phyloP scores from a whole-genome alignment of 164 flowering plant species.

The Umbellularia californica region DNA sequence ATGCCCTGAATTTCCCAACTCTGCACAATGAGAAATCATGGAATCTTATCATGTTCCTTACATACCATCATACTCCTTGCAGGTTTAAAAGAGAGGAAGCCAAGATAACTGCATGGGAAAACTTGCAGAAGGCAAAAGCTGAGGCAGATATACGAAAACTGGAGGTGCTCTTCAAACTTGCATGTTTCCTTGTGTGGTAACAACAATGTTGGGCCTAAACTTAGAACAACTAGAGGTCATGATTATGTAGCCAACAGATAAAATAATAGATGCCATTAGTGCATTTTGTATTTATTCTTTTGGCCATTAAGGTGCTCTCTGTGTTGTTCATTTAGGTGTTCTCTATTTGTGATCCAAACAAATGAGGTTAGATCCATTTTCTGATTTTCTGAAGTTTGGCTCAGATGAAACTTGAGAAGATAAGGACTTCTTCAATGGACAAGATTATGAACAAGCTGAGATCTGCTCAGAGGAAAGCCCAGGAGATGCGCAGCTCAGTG shows the following conservation, averaged over 20 bases:
- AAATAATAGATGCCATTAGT: not conserved
- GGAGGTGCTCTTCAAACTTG: slow-evolving; percentile 52
- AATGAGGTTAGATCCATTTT: not conserved
- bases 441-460: slow-evolving; percentile 86
- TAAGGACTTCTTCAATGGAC: slow-evolving; percentile 91
- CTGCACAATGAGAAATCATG: not conserved
- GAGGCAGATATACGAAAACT: slow-evolving; percentile 88
- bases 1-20: not conserved
- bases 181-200: not conserved
- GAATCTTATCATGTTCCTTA: not conserved
- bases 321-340: not conserved
- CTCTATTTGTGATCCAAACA: not conserved
- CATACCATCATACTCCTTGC: not conserved
- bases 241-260: not conserved
- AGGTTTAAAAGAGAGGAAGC: slow-evolving; percentile 91
- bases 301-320: not conserved
- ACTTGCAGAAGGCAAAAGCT: slow-evolving; percentile 96
- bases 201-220: not conserved
- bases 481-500: slow-evolving; percentile 76
- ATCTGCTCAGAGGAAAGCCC: slow-evolving; percentile 86
- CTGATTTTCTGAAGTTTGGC: not conserved
- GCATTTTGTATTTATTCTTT: not conserved
- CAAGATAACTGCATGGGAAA: slow-evolving; percentile 95
- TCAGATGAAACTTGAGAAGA: slow-evolving; percentile 31
- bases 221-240: not conserved